A percentile compares a stretch with the other conserved stretches of the same genome.
These are phyloP conservation scores for Aspergillus chevalieri DNA, from an alignment of 2,329 filamentous ascomycete species.

Conservation along the genomic window DNA sequence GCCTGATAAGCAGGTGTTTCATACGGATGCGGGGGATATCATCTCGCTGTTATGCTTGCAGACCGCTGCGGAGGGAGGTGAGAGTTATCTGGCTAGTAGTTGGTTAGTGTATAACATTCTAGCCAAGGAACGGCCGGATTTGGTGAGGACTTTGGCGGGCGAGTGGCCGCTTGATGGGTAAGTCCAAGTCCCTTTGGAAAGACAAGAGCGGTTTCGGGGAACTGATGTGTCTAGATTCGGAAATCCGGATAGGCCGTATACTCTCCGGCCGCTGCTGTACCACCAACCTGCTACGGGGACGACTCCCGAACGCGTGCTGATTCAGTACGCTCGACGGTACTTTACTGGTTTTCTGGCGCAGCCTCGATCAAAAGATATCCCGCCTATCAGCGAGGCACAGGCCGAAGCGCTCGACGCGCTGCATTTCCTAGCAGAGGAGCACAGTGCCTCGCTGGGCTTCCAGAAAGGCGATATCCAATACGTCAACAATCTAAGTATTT, in stretches of 20 bases:
- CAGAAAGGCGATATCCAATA: conserved; percentile 44
- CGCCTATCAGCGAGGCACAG: conserved; percentile 43
- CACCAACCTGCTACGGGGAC: conserved; percentile 44
- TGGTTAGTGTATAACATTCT: conserved; percentile 52
- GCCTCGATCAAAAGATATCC: conserved; percentile 34
- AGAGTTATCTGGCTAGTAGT: conserved; percentile 47
- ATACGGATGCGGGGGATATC: conserved; percentile 51
- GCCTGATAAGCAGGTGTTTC: conserved; percentile 41
- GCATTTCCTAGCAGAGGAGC: conserved; percentile 41
- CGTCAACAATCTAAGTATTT: conserved; percentile 43
- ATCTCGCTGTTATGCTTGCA: conserved; percentile 44
- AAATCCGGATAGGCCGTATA: conserved; percentile 43
- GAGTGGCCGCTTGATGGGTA: conserved; percentile 45
- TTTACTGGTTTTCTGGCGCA: conserved; percentile 45
- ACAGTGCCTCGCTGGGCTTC: conserved; percentile 35
- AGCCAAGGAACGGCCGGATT: conserved; percentile 45
- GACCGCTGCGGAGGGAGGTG: conserved; percentile 44
- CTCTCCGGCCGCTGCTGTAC: conserved; percentile 34
- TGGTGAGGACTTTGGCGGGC: conserved; percentile 45
- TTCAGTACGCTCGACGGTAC: conserved; percentile 53
- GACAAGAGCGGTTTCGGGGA: background rate
- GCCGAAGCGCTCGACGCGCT: conserved; percentile 45
- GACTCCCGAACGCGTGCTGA: conserved; percentile 46
- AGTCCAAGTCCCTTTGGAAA: conserved; percentile 5
- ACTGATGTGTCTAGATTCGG: conserved; percentile 41